Evolutionary conservation across 768 basidiomycete genomes (phyloP).

Genomic region (Suillus cothurnatus): DNA sequence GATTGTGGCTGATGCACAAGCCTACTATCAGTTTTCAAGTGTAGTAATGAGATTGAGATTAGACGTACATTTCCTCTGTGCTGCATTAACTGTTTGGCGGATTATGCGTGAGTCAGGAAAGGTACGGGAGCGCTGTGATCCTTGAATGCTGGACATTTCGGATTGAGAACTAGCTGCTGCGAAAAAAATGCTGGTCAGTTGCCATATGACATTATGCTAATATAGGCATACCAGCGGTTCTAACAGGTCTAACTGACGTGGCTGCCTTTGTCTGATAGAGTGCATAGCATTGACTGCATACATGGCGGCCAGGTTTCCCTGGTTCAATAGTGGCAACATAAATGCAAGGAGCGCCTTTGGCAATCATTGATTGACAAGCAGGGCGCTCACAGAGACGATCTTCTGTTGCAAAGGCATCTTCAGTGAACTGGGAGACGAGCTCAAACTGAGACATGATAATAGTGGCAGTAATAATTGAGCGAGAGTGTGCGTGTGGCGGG

Average conservation of each 20-base stretch:
- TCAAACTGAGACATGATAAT: neutral
- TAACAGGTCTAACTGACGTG: neutral
- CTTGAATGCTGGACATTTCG: too few species aligned
- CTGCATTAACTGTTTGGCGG: neutral
- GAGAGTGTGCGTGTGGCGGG: too few species aligned
- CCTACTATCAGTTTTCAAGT: too few species aligned
- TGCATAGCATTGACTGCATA: neutral
- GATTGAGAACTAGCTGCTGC: too few species aligned
- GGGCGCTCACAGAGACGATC: neutral
- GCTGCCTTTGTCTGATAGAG: neutral
- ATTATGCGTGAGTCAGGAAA: slow-evolving; percentile 3
- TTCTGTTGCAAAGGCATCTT: neutral
- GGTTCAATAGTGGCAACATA: neutral
- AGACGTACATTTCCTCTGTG: neutral
- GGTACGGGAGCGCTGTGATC: neutral
- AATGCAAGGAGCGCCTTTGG: slow-evolving; percentile 2
- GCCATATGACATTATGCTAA: neutral
- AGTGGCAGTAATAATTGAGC: too few species aligned
- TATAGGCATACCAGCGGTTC: neutral
- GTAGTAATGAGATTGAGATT: too few species aligned
- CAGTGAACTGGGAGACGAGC: neutral
- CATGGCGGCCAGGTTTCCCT: neutral
- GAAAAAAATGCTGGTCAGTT: neutral
- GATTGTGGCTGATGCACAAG: slow-evolving; percentile 1
- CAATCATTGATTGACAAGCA: neutral